Percentiles rank a stretch among this genome's conserved stretches.
phyloP scores from a whole-genome alignment of 2,329 filamentous ascomycete genomes.

The Aspergillus candidus region DNA sequence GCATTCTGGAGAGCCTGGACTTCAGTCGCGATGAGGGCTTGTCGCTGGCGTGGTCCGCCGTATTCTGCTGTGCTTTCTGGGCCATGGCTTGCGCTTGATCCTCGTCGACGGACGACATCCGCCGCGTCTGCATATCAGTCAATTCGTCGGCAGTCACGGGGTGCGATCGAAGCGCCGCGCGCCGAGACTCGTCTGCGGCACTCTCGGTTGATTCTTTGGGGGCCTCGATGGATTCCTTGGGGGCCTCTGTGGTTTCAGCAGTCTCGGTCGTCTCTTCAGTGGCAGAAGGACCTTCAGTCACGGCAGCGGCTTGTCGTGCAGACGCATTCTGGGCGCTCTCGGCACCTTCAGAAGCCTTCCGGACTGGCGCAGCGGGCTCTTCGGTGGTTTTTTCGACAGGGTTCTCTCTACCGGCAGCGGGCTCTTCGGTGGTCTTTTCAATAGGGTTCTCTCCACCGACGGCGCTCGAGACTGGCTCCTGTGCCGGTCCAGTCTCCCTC shows the following conservation, averaged over 20 bases:
- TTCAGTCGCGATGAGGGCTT: slow-evolving; percentile 22
- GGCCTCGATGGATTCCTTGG: no score
- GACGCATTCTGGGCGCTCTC: no score
- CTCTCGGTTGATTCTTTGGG: no score
- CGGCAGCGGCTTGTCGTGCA: no score
- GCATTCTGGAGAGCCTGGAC: slow-evolving; percentile 22
- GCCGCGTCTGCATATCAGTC: slow-evolving; percentile 11
- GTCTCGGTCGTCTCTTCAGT: neutral
- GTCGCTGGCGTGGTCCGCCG: slow-evolving; percentile 11
- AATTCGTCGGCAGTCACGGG: slow-evolving; percentile 24
- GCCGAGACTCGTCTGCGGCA: slow-evolving; percentile 11
- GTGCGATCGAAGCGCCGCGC: slow-evolving; percentile 27
- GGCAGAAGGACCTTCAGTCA: neutral
- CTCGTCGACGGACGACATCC: slow-evolving; percentile 7
- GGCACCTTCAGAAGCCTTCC: neutral
- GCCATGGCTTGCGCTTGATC: slow-evolving; percentile 3
- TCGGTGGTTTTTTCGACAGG: neutral
- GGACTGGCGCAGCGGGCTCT: neutral
- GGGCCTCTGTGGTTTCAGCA: no score
- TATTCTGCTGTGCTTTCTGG: slow-evolving; percentile 9
- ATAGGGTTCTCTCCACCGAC: no score
- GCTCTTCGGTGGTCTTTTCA: neutral
- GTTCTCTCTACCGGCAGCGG: neutral
- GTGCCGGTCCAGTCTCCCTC: slow-evolving; percentile 3
- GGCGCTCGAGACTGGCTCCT: neutral